Evolutionary conservation across 2,329 filamentous ascomycete species (phyloP).

Genomic region (Curvularia lunata): DNA sequence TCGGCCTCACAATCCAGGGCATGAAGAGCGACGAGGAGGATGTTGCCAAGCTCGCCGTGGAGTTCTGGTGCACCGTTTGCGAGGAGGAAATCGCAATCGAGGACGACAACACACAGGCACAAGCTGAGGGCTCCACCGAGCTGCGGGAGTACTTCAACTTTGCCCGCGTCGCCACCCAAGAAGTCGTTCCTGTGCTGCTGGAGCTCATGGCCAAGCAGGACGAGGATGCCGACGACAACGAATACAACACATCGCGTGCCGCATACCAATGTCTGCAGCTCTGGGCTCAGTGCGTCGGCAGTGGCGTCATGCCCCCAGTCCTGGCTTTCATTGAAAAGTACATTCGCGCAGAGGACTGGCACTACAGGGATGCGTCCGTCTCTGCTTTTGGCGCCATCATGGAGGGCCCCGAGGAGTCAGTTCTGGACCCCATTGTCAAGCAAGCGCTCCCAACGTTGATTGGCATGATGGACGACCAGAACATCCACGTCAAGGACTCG

Average conservation of each 20-base stretch:
- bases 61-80: constrained; percentile 99
- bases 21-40: constrained; percentile 99
- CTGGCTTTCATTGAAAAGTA: constrained; percentile 91
- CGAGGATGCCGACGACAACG: constrained; percentile 93
- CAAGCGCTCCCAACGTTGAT: constrained; percentile 92
- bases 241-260: constrained; percentile 95
- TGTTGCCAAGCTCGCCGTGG: constrained; percentile 95
- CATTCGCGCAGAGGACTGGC: constrained; percentile 91
- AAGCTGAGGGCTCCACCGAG: constrained; percentile 77
- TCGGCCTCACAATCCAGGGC: constrained; percentile 94
- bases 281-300: constrained; percentile 89
- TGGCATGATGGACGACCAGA: constrained; percentile 87
- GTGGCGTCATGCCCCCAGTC: constrained; percentile 82
- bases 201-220: constrained; percentile 94
- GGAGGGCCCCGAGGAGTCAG: constrained; percentile 94
- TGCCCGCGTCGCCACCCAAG: constrained; percentile 85
- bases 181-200: constrained; percentile 92
- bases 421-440: constrained; percentile 92
- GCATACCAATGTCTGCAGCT: constrained; percentile 96
- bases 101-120: constrained; percentile 84
- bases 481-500: constrained; percentile 91
- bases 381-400: constrained; percentile 98
- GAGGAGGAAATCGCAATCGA: constrained; percentile 98
- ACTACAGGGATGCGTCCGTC: constrained; percentile 90
- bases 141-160: constrained; percentile 96